These are phyloP conservation scores for Gleditsia sinensis DNA, from an alignment of 306 rosid species.

Conservation along the genomic window DNA sequence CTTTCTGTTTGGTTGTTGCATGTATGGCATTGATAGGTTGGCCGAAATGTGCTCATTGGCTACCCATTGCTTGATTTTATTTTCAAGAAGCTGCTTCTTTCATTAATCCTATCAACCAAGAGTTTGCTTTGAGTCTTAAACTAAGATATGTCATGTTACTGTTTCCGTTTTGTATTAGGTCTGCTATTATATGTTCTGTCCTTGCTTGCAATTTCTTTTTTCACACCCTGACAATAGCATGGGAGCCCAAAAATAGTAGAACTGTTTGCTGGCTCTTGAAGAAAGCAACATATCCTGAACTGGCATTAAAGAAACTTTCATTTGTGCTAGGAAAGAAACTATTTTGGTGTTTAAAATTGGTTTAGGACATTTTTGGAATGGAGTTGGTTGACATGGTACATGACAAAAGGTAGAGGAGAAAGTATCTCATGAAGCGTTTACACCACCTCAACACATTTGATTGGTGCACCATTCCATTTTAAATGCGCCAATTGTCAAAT, in stretches of 20 bases:
- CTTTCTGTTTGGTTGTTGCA: slow-evolving; percentile 35
- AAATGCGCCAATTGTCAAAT: too few species aligned
- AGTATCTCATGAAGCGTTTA: too few species aligned
- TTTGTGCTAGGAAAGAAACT: background rate
- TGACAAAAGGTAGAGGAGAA: too few species aligned
- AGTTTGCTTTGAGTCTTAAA: slow-evolving; percentile 35
- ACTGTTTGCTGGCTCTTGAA: background rate
- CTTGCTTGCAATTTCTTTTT: background rate
- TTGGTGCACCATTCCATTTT: too few species aligned
- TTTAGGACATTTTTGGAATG: background rate
- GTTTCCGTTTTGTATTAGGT: slow-evolving; percentile 15
- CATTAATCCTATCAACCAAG: slow-evolving; percentile 21
- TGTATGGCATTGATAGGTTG: background rate
- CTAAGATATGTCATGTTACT: background rate
- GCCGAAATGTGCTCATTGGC: slow-evolving; percentile 27
- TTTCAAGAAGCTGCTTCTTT: slow-evolving; percentile 15
- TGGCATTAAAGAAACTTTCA: slow-evolving; percentile 9
- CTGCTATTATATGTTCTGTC: background rate
- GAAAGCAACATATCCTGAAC: background rate
- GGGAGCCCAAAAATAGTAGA: background rate
- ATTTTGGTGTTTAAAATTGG: background rate
- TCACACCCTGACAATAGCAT: background rate
- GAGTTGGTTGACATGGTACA: background rate
- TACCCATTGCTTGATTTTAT: slow-evolving; percentile 9
- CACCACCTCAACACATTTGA: too few species aligned